A percentile compares a stretch with the other conserved stretches of the same genome.
Evolutionary conservation across 1,139 yeast species (phyloP).

Genomic region (Candida neerlandica): DNA sequence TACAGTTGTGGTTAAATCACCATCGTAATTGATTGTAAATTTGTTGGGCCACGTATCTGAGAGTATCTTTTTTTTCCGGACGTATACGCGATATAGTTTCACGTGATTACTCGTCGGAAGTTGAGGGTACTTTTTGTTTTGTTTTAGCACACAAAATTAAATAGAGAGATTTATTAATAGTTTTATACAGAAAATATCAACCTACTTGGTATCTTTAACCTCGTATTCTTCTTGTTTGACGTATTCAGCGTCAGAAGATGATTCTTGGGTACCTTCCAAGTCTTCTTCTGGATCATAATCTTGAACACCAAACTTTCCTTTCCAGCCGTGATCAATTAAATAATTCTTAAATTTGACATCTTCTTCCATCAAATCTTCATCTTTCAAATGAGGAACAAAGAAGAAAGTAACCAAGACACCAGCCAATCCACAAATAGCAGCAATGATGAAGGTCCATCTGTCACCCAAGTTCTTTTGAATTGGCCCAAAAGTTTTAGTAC

Average conservation of each 20-base stretch:
- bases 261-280: slow-evolving; percentile 10
- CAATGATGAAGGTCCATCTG: slow-evolving; percentile 53
- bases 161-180: not conserved
- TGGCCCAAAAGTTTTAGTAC: slow-evolving; percentile 48
- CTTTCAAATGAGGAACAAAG: slow-evolving; percentile 67
- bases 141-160: not conserved
- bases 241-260: slow-evolving; percentile 5
- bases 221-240: not conserved
- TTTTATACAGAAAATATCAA: not conserved
- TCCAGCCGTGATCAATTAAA: slow-evolving; percentile 67
- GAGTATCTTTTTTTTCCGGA: too few relatives aligned
- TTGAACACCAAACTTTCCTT: slow-evolving; percentile 56
- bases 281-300: slow-evolving; percentile 24
- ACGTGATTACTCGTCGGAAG: too few relatives aligned
- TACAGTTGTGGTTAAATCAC: too few relatives aligned
- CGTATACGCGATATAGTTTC: too few relatives aligned
- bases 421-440: slow-evolving; percentile 68
- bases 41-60: too few relatives aligned
- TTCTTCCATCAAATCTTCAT: slow-evolving; percentile 67
- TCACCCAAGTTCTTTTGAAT: slow-evolving; percentile 37
- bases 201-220: not conserved
- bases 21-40: too few relatives aligned
- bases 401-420: slow-evolving; percentile 65
- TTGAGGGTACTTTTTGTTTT: too few relatives aligned
- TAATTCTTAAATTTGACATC: slow-evolving; percentile 66